phyloP scores from a whole-genome alignment of 768 basidiomycete genomes.

The Rhizopogon vulgaris region DNA sequence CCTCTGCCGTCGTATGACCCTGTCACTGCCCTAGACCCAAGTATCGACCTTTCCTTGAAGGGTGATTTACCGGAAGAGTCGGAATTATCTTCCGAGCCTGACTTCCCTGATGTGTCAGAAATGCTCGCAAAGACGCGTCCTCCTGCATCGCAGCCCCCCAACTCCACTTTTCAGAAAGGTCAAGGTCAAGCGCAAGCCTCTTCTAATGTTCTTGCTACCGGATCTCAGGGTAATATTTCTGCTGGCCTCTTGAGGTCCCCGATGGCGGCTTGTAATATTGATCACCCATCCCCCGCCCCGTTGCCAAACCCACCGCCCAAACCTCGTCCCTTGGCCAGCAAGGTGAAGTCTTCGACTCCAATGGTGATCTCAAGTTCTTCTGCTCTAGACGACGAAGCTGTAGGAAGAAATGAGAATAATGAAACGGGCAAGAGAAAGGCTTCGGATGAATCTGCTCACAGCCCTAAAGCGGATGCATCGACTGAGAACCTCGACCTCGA shows the following conservation, averaged over 20 bases:
- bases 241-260: too few species aligned
- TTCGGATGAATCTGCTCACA: not conserved
- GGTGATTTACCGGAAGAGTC: not conserved
- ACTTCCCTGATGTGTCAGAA: not conserved
- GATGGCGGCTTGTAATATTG: not conserved
- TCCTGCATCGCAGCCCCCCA: not conserved
- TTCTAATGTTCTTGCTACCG: not conserved
- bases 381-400: not conserved
- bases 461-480: not conserved
- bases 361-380: not conserved
- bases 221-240: not conserved
- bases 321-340: not conserved
- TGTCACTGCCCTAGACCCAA: not conserved
- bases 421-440: constrained; percentile 1
- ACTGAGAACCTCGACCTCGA: too few species aligned
- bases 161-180: not conserved
- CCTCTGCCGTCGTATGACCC: constrained; percentile 1
- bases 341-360: not conserved
- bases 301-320: not conserved
- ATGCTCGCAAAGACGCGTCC: constrained; percentile 1
- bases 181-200: not conserved
- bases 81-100: constrained; percentile 2
- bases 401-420: not conserved
- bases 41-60: constrained; percentile 1
- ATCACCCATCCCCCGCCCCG: not conserved